Percentiles rank a stretch among this genome's conserved stretches.
Conservation (phyloP, 2,329 filamentous ascomycete genomes). For the Achaetomium macrosporum region DNA sequence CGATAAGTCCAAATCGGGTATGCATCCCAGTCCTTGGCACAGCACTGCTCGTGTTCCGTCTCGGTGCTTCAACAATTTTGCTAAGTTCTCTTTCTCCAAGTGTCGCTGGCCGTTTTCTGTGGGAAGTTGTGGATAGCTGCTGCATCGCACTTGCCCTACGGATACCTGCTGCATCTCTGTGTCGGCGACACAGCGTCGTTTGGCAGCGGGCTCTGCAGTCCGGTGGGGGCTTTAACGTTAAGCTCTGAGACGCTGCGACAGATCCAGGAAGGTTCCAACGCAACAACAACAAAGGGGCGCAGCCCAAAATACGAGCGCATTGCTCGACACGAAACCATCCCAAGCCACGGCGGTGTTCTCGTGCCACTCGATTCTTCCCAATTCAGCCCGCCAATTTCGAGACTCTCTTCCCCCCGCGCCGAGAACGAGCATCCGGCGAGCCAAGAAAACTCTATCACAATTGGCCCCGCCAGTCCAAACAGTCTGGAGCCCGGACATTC, state of each 20-base stretch:
- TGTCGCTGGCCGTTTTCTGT: too few relatives aligned
- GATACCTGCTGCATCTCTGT: too few relatives aligned
- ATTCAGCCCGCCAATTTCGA: constrained; percentile 1
- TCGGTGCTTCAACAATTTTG: not conserved
- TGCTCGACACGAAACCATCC: constrained; percentile 8
- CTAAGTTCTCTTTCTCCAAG: too few relatives aligned
- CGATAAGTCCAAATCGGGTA: not conserved
- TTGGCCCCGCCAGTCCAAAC: constrained; percentile 1
- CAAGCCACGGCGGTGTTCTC: not conserved
- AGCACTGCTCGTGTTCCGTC: not conserved
- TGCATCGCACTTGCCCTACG: too few relatives aligned
- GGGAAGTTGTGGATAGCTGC: too few relatives aligned
- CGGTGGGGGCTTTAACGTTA: too few relatives aligned
- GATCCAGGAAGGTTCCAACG: not conserved
- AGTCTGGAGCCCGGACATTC: constrained; percentile 5
- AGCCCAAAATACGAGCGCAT: constrained; percentile 9
- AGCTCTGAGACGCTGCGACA: too few relatives aligned
- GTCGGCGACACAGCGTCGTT: not conserved
- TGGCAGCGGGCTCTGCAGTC: too few relatives aligned
- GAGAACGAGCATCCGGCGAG: not conserved
- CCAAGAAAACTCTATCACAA: not conserved
- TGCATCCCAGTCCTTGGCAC: constrained; percentile 9
- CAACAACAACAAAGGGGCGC: constrained; percentile 6
- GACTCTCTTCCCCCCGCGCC: not conserved
- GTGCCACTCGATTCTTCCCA: not conserved